These are phyloP conservation scores for Ogataea nitratoaversa DNA, from an alignment of 805 yeast genomes.

Conservation along the genomic window DNA sequence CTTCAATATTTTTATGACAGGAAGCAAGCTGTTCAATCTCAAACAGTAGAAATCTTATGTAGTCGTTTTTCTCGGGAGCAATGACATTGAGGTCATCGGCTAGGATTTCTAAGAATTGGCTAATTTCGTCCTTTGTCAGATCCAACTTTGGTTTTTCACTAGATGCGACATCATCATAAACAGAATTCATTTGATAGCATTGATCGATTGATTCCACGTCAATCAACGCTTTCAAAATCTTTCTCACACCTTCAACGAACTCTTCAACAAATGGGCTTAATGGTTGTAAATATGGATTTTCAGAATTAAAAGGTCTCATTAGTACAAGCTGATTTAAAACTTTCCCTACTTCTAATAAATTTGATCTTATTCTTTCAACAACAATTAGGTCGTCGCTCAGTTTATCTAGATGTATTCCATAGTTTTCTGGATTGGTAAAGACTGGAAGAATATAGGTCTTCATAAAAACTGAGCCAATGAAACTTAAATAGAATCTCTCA, in stretches of 20 bases:
- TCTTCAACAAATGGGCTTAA: slow-evolving; percentile 65
- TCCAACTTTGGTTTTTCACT: slow-evolving; percentile 42
- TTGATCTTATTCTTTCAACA: slow-evolving; percentile 34
- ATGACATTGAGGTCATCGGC: slow-evolving; percentile 38
- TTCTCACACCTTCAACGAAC: slow-evolving; percentile 43
- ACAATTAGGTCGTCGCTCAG: slow-evolving; percentile 23
- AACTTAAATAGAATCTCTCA: slow-evolving; percentile 56
- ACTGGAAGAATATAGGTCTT: slow-evolving; percentile 47
- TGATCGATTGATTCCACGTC: slow-evolving; percentile 53
- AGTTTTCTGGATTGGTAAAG: slow-evolving; percentile 50
- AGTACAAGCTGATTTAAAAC: slow-evolving; percentile 62
- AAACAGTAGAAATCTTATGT: slow-evolving; percentile 27
- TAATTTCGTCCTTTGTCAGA: slow-evolving; percentile 42
- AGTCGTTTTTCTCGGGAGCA: slow-evolving; percentile 46
- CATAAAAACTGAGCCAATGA: slow-evolving; percentile 63
- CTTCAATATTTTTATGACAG: slow-evolving; percentile 16
- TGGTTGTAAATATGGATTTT: slow-evolving; percentile 71
- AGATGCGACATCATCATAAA: slow-evolving; percentile 60
- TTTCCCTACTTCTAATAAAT: slow-evolving; percentile 52
- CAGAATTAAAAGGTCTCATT: slow-evolving; percentile 60
- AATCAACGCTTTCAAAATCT: slow-evolving; percentile 44
- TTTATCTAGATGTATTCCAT: slow-evolving; percentile 39
- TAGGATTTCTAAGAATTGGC: slow-evolving; percentile 39
- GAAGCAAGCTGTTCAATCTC: slow-evolving; percentile 19
- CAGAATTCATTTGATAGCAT: slow-evolving; percentile 53